Base-by-base conservation (phyloP, 768 basidiomycete genomes). In the Boletus rubescentipes region DNA sequence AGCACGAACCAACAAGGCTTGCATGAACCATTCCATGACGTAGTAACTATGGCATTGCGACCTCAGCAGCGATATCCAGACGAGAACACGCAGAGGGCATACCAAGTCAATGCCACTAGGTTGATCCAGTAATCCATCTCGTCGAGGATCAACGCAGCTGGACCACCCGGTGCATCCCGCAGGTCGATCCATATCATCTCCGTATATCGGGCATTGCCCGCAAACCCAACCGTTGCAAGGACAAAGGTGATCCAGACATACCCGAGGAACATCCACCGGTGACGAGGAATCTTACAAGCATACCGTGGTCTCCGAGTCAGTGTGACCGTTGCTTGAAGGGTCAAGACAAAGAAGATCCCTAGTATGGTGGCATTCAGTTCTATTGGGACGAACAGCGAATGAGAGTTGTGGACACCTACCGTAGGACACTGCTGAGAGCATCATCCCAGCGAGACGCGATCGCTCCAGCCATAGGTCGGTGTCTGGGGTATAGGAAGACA, bases 131-230 rank as follows among this genome's bases (percentile, higher is more conserved):
- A 51, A 32, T 55, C 26, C 26, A 63, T 41, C 38, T 62, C 60
- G 4, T 47, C 32, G 9, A 53, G 44, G 34, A 61, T 54, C 46
- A 36, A 56, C 34, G 59, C 60, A 10, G 54, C 60, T 4, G 61
- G 49, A 2, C 58, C 58, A 36, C 58, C 58, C 0, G 52, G 37
- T 9, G 49, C 18, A 30, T 57, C 54, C 12, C 71, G 68, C 31
- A 66, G 9, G 35, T 72, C 68, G 21, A 71, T 69, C 59, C 54
- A 75, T n/a, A 70, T 66, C 71, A 67, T 61, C 20, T 55, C 65
- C 48, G 59, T 71, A 51, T 66, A 71, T 34, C 59, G 65, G 4
- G 59, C 54, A 23, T 71, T 65, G 2, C 41, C 53, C 8, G 54
- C 68, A 7, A 67, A 59, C 9, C 60, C 62, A 10, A 74, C 47